phyloP scores from a whole-genome alignment of 1,284 basidiomycete genomes.

The Golubevia sp. region DNA sequence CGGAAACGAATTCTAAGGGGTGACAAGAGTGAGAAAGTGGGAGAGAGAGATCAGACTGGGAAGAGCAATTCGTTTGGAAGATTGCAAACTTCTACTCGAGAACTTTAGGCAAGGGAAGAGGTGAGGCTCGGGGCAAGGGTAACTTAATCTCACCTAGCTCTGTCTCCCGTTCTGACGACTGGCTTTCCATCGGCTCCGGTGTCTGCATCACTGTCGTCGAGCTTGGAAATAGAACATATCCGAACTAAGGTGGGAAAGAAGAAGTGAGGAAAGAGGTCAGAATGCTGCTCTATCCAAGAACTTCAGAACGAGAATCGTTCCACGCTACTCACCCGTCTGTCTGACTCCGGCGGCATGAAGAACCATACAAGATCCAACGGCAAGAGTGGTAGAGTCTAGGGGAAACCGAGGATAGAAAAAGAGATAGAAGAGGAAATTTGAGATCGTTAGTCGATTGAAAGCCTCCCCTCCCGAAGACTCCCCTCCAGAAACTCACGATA shows the following conservation, averaged over 20 bases:
- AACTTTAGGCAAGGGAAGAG: too few relatives aligned
- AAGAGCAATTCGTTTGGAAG: not conserved
- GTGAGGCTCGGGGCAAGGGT: too few relatives aligned
- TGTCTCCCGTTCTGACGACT: constrained; percentile 52
- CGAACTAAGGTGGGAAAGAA: too few relatives aligned
- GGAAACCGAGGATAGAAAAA: too few relatives aligned
- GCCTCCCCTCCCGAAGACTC: too few relatives aligned
- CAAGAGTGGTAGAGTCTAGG: constrained; percentile 48
- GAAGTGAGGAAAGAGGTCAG: too few relatives aligned
- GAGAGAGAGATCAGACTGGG: not conserved
- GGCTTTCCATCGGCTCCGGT: constrained; percentile 13
- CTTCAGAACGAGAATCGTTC: too few relatives aligned
- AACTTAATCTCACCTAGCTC: too few relatives aligned
- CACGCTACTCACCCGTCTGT: too few relatives aligned
- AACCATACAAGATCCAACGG: constrained; percentile 55
- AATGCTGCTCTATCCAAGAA: too few relatives aligned
- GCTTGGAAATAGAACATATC: constrained; percentile 47
- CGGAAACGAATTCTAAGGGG: constrained; percentile 44
- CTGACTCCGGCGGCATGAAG: constrained; percentile 52
- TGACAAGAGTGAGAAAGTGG: not conserved
- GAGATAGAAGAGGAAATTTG: too few relatives aligned
- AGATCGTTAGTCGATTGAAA: too few relatives aligned
- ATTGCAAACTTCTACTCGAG: not conserved
- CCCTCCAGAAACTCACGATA: constrained; percentile 21
- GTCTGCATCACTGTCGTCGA: constrained; percentile 18